Base-by-base conservation (phyloP, 768 basidiomycete genomes). In the Lepiota subincarnata region DNA sequence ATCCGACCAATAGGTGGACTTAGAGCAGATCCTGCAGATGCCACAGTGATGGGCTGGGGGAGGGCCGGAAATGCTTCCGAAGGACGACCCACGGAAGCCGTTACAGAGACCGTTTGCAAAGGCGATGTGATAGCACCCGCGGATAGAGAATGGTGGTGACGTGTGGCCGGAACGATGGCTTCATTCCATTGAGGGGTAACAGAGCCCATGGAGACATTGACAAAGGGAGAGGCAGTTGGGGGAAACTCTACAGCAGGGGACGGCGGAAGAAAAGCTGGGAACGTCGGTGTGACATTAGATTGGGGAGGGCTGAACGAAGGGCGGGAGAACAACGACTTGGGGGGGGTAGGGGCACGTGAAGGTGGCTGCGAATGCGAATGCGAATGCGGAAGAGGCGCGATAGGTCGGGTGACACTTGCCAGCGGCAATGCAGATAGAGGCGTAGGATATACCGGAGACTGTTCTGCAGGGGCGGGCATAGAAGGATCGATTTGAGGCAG, bases 1-100 rank as follows among this genome's bases (percentile, higher is more conserved):
- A 83, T 76, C 54, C 81, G 71, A 28, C 82, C 81, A 49, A 81
- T 70, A 18, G 73, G 66, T 16, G 68, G 66, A 50, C 68, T 67
- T 24, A 73, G 67, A 1, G 65, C 53, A 6, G 66, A 58, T 20
- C 61, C 60, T 55, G 70, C 53, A 55, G 63, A 48, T 54, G 57
- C 55, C 22, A 57, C 59, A 56, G 31, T 59, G 62, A 19, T 59
- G 42, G 28, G 63, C 24, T 8, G 47, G n/a, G 7, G 39, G 54
- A 22, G 20, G 18, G 24, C 19, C 24, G 22, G 46, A 13, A 42
- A 49, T 18, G 40, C 40, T 42, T 55, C 54, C 13, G 42, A 46
- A 24, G 50, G 20, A 5, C 41, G 31, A 18, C 44, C 7, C 22
- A 53, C 44, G 26, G 44, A 18, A 18, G 43, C 26, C 8, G 52